These are phyloP conservation scores for Ascomycota sp. DNA, from an alignment of 2,329 filamentous ascomycete species.

Conservation along the genomic window DNA sequence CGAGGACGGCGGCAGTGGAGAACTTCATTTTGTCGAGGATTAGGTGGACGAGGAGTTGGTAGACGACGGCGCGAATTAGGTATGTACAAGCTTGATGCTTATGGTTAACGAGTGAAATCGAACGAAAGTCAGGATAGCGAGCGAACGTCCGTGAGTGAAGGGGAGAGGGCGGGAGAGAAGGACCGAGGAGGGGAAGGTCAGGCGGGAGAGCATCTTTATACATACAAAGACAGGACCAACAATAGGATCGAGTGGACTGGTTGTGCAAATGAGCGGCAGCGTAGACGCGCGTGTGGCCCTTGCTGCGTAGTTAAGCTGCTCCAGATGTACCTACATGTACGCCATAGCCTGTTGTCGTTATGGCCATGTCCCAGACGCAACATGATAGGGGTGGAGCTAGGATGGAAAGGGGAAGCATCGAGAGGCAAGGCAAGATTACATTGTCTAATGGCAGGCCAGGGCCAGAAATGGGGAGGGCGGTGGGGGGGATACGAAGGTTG, in stretches of 20 bases:
- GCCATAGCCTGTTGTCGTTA: too few species aligned
- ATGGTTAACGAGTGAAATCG: constrained; percentile 1
- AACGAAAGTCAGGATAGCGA: constrained; percentile 1
- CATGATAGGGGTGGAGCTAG: too few species aligned
- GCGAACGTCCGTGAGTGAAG: neutral
- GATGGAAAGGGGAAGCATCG: too few species aligned
- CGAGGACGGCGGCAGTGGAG: constrained; percentile 30
- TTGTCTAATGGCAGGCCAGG: too few species aligned
- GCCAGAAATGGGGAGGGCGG: too few species aligned
- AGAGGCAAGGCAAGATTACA: too few species aligned
- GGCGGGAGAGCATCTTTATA: neutral
- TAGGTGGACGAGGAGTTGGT: constrained; percentile 15
- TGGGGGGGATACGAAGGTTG: too few species aligned
- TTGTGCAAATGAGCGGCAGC: neutral
- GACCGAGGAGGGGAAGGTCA: neutral
- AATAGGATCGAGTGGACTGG: too few species aligned
- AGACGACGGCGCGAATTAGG: constrained; percentile 4
- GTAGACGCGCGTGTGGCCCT: too few species aligned
- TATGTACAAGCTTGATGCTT: neutral
- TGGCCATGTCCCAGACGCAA: too few species aligned
- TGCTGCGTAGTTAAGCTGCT: too few species aligned
- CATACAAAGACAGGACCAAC: neutral
- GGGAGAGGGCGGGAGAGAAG: neutral
- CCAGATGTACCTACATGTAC: too few species aligned
- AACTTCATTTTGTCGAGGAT: constrained; percentile 45